A percentile compares a stretch with the other conserved stretches of the same genome.
These are phyloP conservation scores for Venturiaceae sp. DNA, from an alignment of 2,329 filamentous ascomycete species.

Conservation along the genomic window DNA sequence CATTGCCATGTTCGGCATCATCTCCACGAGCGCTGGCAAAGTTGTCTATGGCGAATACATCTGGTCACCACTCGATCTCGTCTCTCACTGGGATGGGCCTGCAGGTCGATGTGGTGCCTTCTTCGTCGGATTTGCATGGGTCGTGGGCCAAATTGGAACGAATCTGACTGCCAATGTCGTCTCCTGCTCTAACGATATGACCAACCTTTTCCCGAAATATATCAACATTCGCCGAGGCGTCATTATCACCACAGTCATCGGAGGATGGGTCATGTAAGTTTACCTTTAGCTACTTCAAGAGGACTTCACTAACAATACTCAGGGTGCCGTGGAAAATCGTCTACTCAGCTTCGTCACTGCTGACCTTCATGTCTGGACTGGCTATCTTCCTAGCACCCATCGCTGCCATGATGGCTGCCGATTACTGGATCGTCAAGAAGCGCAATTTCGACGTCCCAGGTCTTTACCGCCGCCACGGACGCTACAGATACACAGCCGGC, in stretches of 20 bases:
- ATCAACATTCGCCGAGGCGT: slow-evolving; percentile 17
- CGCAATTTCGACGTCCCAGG: slow-evolving; percentile 13
- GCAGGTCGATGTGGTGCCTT: slow-evolving; percentile 17
- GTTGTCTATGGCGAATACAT: slow-evolving; percentile 15
- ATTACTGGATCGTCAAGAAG: slow-evolving; percentile 14
- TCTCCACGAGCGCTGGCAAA: slow-evolving; percentile 14
- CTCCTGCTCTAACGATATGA: slow-evolving; percentile 26
- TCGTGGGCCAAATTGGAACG: slow-evolving; percentile 15
- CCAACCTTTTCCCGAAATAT: slow-evolving; percentile 29
- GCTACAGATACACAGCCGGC: slow-evolving; percentile 8
- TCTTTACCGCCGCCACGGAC: slow-evolving; percentile 12
- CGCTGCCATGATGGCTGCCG: slow-evolving; percentile 6
- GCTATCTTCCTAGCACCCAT: slow-evolving; percentile 20
- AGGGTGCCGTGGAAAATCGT: slow-evolving; percentile 15
- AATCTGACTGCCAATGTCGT: slow-evolving; percentile 20
- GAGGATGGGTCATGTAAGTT: slow-evolving; percentile 8
- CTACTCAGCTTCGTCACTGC: neutral
- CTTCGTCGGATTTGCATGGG: slow-evolving; percentile 18
- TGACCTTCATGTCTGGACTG: slow-evolving; percentile 15
- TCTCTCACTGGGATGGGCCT: slow-evolving; percentile 12
- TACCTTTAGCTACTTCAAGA: too few relatives aligned
- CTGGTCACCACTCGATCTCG: slow-evolving; percentile 12
- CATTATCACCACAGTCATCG: slow-evolving; percentile 6
- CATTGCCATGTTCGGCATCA: slow-evolving; percentile 17
- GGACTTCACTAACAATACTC: too few relatives aligned